phyloP scores from a whole-genome alignment of 495 filamentous ascomycete species.

The Paragyromitra xinjiangensis region DNA sequence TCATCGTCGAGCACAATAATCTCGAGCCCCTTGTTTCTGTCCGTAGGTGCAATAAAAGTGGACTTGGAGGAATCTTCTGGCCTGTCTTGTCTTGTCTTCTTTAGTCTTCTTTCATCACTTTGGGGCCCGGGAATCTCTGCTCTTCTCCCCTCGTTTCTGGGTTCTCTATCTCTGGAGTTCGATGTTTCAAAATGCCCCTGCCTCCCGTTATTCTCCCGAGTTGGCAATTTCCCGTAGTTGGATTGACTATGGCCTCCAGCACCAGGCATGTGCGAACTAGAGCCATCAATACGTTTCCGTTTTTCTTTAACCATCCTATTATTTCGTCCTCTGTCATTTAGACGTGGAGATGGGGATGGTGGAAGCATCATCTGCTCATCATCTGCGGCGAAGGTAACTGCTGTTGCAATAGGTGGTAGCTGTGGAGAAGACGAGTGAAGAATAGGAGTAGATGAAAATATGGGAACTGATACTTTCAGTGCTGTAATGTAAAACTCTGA shows the following conservation, averaged over 20 bases:
- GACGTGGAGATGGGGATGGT: background rate
- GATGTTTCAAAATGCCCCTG: background rate
- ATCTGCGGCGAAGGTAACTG: background rate
- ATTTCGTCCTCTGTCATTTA: constrained; percentile 8
- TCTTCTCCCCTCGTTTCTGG: background rate
- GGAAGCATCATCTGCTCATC: constrained; percentile 25
- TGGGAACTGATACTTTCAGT: constrained; percentile 34
- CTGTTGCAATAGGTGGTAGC: background rate
- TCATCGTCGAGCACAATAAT: constrained; percentile 45
- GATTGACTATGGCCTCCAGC: background rate
- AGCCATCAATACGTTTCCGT: constrained; percentile 32
- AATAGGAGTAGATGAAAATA: constrained; percentile 1
- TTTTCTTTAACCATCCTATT: constrained; percentile 21
- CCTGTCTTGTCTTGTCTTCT: constrained; percentile 29
- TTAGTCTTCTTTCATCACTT: constrained; percentile 19
- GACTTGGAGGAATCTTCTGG: background rate
- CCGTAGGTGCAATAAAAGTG: background rate
- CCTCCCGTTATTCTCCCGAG: background rate
- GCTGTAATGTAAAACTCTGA: constrained; percentile 12
- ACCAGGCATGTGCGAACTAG: background rate
- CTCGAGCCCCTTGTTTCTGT: background rate
- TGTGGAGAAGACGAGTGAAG: background rate
- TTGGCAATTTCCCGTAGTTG: background rate
- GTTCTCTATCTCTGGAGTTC: background rate
- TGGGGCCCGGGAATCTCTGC: background rate